Conservation (phyloP, 768 basidiomycete genomes). For the Porphyrellus cyaneotinctus region DNA sequence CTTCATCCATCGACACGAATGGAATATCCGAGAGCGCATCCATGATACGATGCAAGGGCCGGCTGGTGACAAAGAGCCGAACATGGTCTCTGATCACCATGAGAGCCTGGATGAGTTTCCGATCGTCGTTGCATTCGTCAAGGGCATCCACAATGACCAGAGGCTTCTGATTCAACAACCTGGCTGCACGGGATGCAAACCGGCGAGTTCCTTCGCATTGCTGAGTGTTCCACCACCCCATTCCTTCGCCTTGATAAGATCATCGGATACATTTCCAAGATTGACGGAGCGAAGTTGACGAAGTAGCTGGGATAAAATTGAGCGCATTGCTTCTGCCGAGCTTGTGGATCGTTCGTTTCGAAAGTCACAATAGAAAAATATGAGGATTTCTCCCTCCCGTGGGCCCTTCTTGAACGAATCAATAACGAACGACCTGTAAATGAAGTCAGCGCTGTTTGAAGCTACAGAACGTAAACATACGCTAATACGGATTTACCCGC, state of each 20-base stretch:
- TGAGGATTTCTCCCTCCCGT: neutral
- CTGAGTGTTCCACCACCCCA: neutral
- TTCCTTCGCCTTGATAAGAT: neutral
- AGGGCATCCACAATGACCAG: constrained; percentile 4
- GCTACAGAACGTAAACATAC: neutral
- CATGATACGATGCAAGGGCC: neutral
- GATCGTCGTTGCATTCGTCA: constrained; percentile 2
- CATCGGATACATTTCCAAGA: neutral
- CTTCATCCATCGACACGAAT: neutral
- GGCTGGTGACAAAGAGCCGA: neutral
- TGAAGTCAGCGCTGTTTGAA: neutral
- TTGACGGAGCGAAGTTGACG: neutral
- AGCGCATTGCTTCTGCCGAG: constrained; percentile 2
- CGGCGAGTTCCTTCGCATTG: neutral
- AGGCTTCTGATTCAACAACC: neutral
- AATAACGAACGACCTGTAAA: neutral
- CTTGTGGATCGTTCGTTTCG: neutral
- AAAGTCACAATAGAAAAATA: constrained; percentile 4
- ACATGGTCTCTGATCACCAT: neutral
- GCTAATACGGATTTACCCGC: constrained; percentile 8
- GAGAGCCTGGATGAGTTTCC: neutral
- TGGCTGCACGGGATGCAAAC: neutral
- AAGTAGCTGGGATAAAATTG: neutral
- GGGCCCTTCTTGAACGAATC: neutral
- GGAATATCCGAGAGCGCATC: neutral